Base-by-base conservation (phyloP, 345 rosid species). In the Isatis tinctoria region DNA sequence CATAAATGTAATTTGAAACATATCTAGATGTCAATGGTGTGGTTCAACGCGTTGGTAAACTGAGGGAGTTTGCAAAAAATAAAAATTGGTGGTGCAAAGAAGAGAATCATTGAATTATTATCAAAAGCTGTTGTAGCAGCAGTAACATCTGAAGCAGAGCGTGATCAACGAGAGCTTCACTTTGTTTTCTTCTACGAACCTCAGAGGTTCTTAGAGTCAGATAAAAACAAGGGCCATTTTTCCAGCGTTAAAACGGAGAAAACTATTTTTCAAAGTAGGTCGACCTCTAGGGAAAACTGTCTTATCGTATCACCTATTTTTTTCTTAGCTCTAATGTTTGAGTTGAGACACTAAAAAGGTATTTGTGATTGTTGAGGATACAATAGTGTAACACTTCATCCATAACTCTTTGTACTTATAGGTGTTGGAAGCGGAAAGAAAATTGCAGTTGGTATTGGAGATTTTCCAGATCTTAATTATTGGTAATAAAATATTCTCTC, bases 181-280 rank as follows among this genome's bases (percentile, higher is more conserved):
- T 91, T 93, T 82, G 81, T 88, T 80, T 93, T 93, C 86, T 91
- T 87, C 80, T 80, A 69, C 66, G 88, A 87, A 64, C 96, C 98
- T 79, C 83, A 83, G 52, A 76, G 58, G 67, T 91, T 93, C 81
- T 73, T 88, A 17, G 90, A 84, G 72, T 87, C 93, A 56, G 65
- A 72, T 65, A 87, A 83, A 39, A 80, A 74, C 41, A 78, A 40
- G 53, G 89, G 90, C 33, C 84, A 84, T 78, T 92, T 93, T 67
- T 77, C 94, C 22, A 87, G 87, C 66, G 88, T 85, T 64, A 82
- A 77, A 56, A 82, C 91, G 58, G 96, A 93, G 81, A 89, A 86
- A 87, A 91, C 97, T 41, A 58, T 69, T 78, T 93, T 93, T 56
- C 81, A 79, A 81, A 84, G 97, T 89, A 81, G 65, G 70, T 61